Percentiles rank a stretch among this genome's conserved stretches.
Evolutionary conservation across 345 rosid genomes (phyloP).

Genomic region (Bruguiera parviflora): DNA sequence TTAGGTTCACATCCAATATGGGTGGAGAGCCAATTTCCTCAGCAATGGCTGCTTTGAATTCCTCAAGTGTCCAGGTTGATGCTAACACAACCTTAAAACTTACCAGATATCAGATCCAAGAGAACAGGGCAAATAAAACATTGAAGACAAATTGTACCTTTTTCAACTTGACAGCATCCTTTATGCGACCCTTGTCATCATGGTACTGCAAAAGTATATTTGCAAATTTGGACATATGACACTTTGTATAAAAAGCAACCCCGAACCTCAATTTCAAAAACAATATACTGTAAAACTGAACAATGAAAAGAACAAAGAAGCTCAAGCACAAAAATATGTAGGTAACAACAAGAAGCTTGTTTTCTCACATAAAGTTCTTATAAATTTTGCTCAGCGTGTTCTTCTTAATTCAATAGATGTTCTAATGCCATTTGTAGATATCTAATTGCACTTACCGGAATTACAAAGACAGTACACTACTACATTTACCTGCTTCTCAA

Average conservation of each 20-base stretch:
- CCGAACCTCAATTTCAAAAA: neutral
- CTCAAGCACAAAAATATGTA: neutral
- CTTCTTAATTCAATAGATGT: no score
- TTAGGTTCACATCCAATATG: constrained; percentile 58
- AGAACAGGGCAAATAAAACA: constrained; percentile 11
- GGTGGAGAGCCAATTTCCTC: constrained; percentile 48
- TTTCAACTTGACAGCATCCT: constrained; percentile 66
- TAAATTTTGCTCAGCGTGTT: neutral
- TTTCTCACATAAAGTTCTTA: neutral
- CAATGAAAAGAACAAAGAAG: neutral
- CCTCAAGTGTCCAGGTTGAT: constrained; percentile 67
- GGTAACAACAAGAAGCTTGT: neutral
- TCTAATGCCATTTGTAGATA: neutral
- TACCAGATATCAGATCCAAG: constrained; percentile 24
- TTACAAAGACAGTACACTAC: neutral
- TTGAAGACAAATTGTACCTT: constrained; percentile 43
- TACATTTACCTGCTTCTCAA: constrained; percentile 57
- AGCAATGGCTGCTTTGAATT: constrained; percentile 59
- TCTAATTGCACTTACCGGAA: neutral
- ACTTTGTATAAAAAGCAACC: neutral
- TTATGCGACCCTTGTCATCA: constrained; percentile 69
- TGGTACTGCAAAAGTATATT: constrained; percentile 55
- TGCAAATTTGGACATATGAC: neutral
- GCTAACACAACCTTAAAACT: constrained; percentile 51
- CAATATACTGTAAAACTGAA: neutral